phyloP scores from a whole-genome alignment of 768 basidiomycete genomes.

The Pulveroboletus ravenelii region DNA sequence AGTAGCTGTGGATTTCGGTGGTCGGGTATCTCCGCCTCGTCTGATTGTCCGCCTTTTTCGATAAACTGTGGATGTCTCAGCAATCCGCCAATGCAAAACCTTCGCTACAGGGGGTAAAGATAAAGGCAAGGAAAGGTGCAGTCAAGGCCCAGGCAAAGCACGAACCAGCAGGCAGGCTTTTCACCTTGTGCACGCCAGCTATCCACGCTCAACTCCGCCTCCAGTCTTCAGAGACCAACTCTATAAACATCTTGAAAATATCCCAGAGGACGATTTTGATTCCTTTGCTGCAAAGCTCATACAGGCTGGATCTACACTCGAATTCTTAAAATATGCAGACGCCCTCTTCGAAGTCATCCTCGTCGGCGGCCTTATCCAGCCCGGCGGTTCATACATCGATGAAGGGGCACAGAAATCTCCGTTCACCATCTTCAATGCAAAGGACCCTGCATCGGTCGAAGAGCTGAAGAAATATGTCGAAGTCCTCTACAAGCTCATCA shows the following conservation, averaged over 20 bases:
- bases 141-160: conserved; percentile 92
- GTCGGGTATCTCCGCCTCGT: conserved; percentile 23
- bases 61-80: conserved; percentile 84
- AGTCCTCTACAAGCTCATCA: conserved; percentile 92
- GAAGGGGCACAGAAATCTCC: conserved; percentile 81
- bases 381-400: conserved; percentile 88
- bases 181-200: neutral
- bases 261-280: conserved; percentile 77
- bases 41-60: conserved; percentile 27
- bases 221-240: conserved; percentile 91
- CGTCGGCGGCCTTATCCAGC: conserved; percentile 93
- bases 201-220: conserved; percentile 13
- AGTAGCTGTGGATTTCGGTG: conserved; percentile 2
- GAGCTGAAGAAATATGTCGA: conserved; percentile 93
- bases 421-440: conserved; percentile 82
- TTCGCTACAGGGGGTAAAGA: conserved; percentile 89
- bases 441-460: conserved; percentile 71
- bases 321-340: conserved; percentile 96
- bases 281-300: conserved; percentile 77
- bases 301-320: conserved; percentile 88
- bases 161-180: conserved; percentile 66
- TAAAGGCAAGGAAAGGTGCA: conserved; percentile 89
- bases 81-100: conserved; percentile 79
- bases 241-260: conserved; percentile 84
- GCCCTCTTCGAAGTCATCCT: conserved; percentile 94